phyloP scores from a whole-genome alignment of 2,329 filamentous ascomycete genomes.

The Cordyceps javanica region DNA sequence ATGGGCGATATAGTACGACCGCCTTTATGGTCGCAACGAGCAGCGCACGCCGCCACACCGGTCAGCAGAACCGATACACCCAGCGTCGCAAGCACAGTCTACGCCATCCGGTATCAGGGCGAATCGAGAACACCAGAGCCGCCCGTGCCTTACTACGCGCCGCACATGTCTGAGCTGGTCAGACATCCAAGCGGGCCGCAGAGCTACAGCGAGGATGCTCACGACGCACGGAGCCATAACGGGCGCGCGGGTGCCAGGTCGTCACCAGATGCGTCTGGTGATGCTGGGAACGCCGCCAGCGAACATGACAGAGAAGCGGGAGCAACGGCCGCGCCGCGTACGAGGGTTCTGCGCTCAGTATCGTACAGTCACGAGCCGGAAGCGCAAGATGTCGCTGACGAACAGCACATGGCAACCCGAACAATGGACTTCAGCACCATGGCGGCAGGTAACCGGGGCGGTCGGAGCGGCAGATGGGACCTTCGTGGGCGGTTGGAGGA shows the following conservation, averaged over 20 bases:
- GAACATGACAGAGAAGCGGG: background rate
- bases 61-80: conserved; percentile 57
- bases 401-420: background rate
- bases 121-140: conserved; percentile 45
- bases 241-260: background rate
- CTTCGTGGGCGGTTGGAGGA: conserved; percentile 51
- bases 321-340: background rate
- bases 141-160: conserved; percentile 15
- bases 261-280: background rate
- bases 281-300: background rate
- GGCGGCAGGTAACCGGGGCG: background rate
- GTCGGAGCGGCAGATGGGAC: conserved; percentile 41
- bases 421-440: conserved; percentile 1
- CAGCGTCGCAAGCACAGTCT: conserved; percentile 58
- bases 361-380: conserved; percentile 9
- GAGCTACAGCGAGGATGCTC: conserved; percentile 1
- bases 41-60: conserved; percentile 48
- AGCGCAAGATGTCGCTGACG: background rate
- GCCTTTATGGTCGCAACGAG: conserved; percentile 50
- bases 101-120: conserved; percentile 56
- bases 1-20: conserved; percentile 38
- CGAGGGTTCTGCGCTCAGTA: conserved; percentile 3
- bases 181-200: conserved; percentile 8
- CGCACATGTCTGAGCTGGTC: background rate
- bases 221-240: background rate